Evolutionary conservation across 805 yeast species (phyloP).

Genomic region (Saccharomycopsis microspora): DNA sequence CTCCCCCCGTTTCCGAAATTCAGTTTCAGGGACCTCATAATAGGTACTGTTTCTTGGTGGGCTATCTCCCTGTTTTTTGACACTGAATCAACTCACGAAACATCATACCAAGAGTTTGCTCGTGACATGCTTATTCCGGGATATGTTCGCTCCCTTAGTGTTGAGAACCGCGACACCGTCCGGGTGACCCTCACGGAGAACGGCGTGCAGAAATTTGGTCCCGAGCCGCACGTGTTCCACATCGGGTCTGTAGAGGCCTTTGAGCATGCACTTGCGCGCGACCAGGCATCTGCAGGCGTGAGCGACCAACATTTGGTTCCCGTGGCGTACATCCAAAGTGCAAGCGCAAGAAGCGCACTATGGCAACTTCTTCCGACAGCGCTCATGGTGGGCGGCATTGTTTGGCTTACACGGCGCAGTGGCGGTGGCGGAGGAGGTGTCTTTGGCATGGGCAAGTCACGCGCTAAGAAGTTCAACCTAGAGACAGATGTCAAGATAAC

Average conservation of each 20-base stretch:
- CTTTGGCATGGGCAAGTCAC: constrained; percentile 68
- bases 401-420: constrained; percentile 66
- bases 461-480: constrained; percentile 72
- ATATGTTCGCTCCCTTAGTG: constrained; percentile 59
- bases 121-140: constrained; percentile 65
- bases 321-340: constrained; percentile 65
- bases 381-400: constrained; percentile 77
- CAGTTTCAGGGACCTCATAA: too few species aligned
- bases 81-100: constrained; percentile 31
- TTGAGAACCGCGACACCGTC: constrained; percentile 69
- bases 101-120: constrained; percentile 90
- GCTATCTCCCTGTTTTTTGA: background rate
- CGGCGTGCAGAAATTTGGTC: constrained; percentile 38
- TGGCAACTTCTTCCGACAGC: constrained; percentile 82
- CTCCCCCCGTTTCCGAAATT: too few species aligned
- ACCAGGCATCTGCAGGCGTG: constrained; percentile 59
- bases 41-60: too few species aligned
- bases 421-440: constrained; percentile 44
- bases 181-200: constrained; percentile 55
- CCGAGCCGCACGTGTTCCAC: constrained; percentile 39
- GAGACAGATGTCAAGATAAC: constrained; percentile 73
- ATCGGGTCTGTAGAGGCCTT: constrained; percentile 87
- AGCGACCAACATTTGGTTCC: constrained; percentile 64
- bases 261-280: constrained; percentile 66
- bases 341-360: constrained; percentile 49